Evolutionary conservation across 495 filamentous ascomycete genomes (phyloP).

Genomic region (Hypoxylon subgilvum): DNA sequence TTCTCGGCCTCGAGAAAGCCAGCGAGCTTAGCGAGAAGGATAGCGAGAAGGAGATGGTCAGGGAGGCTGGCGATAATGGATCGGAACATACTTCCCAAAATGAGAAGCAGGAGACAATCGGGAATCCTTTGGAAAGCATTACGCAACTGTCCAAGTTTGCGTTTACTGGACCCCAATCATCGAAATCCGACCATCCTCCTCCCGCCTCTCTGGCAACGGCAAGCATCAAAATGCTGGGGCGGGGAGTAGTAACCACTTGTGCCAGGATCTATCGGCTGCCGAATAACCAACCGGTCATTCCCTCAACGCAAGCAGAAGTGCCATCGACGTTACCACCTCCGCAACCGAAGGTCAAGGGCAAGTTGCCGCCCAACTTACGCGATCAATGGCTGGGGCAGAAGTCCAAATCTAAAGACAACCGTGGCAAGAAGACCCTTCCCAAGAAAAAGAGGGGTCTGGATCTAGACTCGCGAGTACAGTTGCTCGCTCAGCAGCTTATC

Average conservation of each 20-base stretch:
- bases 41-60: constrained; percentile 25
- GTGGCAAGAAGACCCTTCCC: constrained; percentile 23
- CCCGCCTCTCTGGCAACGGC: constrained; percentile 42
- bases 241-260: constrained; percentile 49
- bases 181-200: constrained; percentile 6
- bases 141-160: constrained; percentile 40
- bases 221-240: constrained; percentile 44
- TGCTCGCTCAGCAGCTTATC: constrained; percentile 61
- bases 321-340: constrained; percentile 46
- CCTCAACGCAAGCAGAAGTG: constrained; percentile 48
- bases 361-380: constrained; percentile 46
- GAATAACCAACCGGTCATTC: constrained; percentile 1
- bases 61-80: constrained; percentile 32
- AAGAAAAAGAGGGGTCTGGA: constrained; percentile 28
- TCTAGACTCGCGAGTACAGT: constrained; percentile 53
- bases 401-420: constrained; percentile 17
- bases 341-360: background rate
- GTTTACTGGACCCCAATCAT: constrained; percentile 34
- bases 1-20: constrained; percentile 48
- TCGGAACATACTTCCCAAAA: constrained; percentile 13
- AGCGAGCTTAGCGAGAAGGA: constrained; percentile 36
- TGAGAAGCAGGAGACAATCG: background rate
- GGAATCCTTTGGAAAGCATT: constrained; percentile 25
- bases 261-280: constrained; percentile 59
- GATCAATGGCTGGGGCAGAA: constrained; percentile 54